Evolutionary conservation across 176 grass and related monocot species (phyloP), one percentile per base, ranked within the genome.

Genomic region (Hsuehochloa calcarea): DNA sequence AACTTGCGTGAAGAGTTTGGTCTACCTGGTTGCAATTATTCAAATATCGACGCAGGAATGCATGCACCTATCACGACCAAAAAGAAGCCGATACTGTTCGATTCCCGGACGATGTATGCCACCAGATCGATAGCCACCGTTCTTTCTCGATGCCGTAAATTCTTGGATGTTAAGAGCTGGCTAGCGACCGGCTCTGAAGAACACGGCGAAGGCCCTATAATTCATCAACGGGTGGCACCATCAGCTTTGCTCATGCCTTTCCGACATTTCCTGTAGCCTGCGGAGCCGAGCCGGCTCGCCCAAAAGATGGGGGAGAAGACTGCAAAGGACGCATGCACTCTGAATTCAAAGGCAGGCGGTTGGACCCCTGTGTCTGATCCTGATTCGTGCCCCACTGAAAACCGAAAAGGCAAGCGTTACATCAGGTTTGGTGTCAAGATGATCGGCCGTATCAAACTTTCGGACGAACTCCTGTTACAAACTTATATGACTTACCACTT

Each of bases 221-320:
- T 15, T 16, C 43, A 35, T 20, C 50, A 4, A 47, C 23, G 47
- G 82, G n/a, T 22, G 83, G 12, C 45, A 8, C 58, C 41, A 72
- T 87, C 85, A 43, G n/a, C 84, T 79, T 86, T 86, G 29, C 68
- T 39, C 20, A 41, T 0, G 5, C 20, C 22, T 65, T 84, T 51
- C 58, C 27, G 58, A 38, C 56, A 3, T 2, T 73, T 23, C 25
- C 11, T 11, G 22, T 2, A 3, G 35, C 29, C 22, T 39, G 44
- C 65, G 70, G 44, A 49, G 60, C 70, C 7, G 12, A 52, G 31
- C 35, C 35, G 68, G 43, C 10, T 44, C 4, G 56, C 11, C 56
- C 22, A 4, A 38, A 74, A 17, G 13, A 64, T 74, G 4, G 43
- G 13, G 1, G 20, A 39, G 20, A 74, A 25, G 27, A 52, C 52